phyloP scores from a whole-genome alignment of 2,329 filamentous ascomycete species.

The Claviceps citrina region DNA sequence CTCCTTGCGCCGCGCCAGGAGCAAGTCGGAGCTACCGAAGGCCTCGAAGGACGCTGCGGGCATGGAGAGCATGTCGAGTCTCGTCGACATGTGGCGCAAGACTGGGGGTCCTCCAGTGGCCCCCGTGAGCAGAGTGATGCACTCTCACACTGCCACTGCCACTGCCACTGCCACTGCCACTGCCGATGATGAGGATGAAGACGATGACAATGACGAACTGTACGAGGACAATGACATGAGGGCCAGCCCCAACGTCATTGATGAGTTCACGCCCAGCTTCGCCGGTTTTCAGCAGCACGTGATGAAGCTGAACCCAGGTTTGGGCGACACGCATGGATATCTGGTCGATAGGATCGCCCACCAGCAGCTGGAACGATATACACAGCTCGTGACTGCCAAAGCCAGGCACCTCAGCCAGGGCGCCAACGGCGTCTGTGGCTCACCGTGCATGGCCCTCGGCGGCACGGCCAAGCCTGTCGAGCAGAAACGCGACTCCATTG shows the following conservation, averaged over 20 bases:
- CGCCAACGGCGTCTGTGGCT: conserved; percentile 43
- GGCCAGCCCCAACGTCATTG: conserved; percentile 46
- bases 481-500: conserved; percentile 41
- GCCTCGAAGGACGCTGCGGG: conserved; percentile 13
- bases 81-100: conserved; percentile 36
- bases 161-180: neutral
- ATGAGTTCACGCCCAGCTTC: conserved; percentile 55
- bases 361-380: conserved; percentile 68
- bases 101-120: conserved; percentile 39
- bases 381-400: conserved; percentile 53
- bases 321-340: conserved; percentile 40
- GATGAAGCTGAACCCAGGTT: conserved; percentile 54
- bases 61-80: conserved; percentile 25
- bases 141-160: conserved; percentile 4
- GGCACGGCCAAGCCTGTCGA: conserved; percentile 50
- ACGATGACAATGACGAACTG: conserved; percentile 39
- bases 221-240: conserved; percentile 45
- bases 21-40: conserved; percentile 38
- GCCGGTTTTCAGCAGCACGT: conserved; percentile 67
- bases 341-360: conserved; percentile 69
- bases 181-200: conserved; percentile 28
- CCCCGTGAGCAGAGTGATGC: conserved; percentile 23
- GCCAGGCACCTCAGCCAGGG: conserved; percentile 54
- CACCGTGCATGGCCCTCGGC: conserved; percentile 50
- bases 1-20: conserved; percentile 37